Evolutionary conservation across 179 eudicot species (phyloP), one percentile per base, ranked within the genome.

Genomic region (Amaranthus tricolor): DNA sequence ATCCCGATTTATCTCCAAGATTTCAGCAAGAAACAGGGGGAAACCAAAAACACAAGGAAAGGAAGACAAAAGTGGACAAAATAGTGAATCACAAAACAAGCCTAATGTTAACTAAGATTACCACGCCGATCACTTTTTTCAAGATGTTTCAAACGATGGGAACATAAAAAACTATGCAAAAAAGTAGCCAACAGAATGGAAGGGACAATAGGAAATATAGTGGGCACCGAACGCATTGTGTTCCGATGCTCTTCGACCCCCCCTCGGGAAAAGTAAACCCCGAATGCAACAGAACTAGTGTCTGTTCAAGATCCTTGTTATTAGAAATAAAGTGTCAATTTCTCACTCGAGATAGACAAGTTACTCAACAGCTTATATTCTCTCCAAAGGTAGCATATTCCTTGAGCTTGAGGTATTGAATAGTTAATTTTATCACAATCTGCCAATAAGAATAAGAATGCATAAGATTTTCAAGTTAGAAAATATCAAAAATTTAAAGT

Each of bases 111-210:
- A 88, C 96, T 82, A 90, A 91, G 91, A 89, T 91, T 91, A 88
- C 95, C 95, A 85, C 96, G 96, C 73, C 98, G 91, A 85, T 93
- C 92, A 57, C 88, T 76, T 77, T 93, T 88, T 72, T 89, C 89
- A 72, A 93, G 91, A 78, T 85, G 87, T 84, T 93, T 91, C 70
- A 85, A 82, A 86, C 98, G 95, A 86, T 85, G 89, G 76, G 89
- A 89, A 77, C 83, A 87, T 66, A 81, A 82, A 7, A 80, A 84
- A 77, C 84, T 89, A 83, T 78, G 82, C 76, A 84, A 82, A 20
- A 87, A 85, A 44, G 84, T 68, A 15, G 80, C 67, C 54, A 76
- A 79, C 3, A 75, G 80, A 43, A 80, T 64, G 47, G 79, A 59
- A 63, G 91, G 80, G 20, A 81, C 82, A 48, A 84, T 76, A 70